Base-by-base conservation (phyloP, 2,329 filamentous ascomycete species). In the Chaetomium strumarium region DNA sequence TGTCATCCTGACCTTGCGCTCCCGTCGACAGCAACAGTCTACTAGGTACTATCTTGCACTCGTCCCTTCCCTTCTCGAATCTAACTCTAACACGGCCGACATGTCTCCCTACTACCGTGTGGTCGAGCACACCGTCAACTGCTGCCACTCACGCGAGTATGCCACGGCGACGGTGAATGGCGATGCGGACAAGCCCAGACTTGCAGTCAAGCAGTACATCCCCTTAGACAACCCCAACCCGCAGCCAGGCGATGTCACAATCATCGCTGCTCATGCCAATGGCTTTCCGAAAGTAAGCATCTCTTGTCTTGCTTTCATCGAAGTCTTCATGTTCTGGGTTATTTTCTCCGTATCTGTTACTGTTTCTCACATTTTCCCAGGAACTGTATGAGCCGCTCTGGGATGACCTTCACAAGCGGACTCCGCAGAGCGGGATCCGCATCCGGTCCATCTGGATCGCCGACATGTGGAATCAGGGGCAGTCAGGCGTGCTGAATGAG, bases 381-480 rank as follows among this genome's bases (percentile, higher is more conserved):
- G 92, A 97, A 74, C 71, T 96, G 2, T 96, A 96, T 65, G 91
- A 96, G 63, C 88, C 92, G 0, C 73, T 96, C 0, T 96, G 90
- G 87, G 88, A 92, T 54, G 89, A 96, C 47, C 73, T 96, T 1
- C 74, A 87, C 60, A 70, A 75, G 16, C 72, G 75, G 16, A 73
- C 84, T 6, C 77, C 78, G 58, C 66, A 69, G 13, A 72, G 76
- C 51, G 83, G 82, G 16, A 80, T 95, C 61, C 76, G 78, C 2
- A 88, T 97, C 62, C 81, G 89, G 52, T 76, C 80, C 56, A 91
- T 97, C 61, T 96, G 88, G 87, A 93, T 96, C 62, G 84, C 89
- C 56, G 92, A 97, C 70, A 81, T 87, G n/a, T 84, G 88, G 30
- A 85, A 90, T 66, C 88, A 96, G 72, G 91, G 91, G 34, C 75